Base-by-base conservation (phyloP, 352 stramenopile species). In the Globisporangium megalacanthum region DNA sequence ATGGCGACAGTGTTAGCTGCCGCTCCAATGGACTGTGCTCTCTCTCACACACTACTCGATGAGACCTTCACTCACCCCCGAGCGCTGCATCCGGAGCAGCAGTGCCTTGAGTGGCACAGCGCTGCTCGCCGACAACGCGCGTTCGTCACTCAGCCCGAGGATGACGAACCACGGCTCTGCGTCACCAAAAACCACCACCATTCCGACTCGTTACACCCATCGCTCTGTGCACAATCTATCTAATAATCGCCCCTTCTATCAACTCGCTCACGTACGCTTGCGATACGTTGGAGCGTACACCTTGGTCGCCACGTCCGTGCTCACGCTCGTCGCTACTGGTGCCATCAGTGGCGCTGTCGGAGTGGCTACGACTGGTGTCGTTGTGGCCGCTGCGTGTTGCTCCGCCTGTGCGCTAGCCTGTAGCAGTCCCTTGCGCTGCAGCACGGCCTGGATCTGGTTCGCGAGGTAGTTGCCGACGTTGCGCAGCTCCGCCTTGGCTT, bases 401-500 rank as follows among this genome's bases (percentile, higher is more conserved):
- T 45, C 25, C 25, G 25, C 25, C 25, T 29, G 25, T 29, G 25
- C 20, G 41, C 29, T 55, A 29, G 22, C 25, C 25, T 48, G 31
- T 1, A 29, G 17, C 17, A 63, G 6, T 0, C 63, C 62, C 41
- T 75, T 60, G 52, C 75, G 85, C n/a, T 77, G 61, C 19, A 94
- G 58, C 44, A 93, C 86, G 15, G 75, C 63, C 49, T 93, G 77
- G 55, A 94, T 91, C 62, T 93, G 79, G 65, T 91, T 91, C 49
- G 80, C 80, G 57, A 94, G 75, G 69, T 91, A 94, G 63, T 92
- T 94, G 66, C 85, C 85, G 19, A 94, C 80, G 60, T 89, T 74
- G 42, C 67, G 64, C 37, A 94, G 67, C 58, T 75, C 60, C 60
- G 25, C 25, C 25, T 87, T 90, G 60, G 85, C 85, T 54, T 92